phyloP scores from a whole-genome alignment of 768 basidiomycete species.

The Tricholoma matsutake region DNA sequence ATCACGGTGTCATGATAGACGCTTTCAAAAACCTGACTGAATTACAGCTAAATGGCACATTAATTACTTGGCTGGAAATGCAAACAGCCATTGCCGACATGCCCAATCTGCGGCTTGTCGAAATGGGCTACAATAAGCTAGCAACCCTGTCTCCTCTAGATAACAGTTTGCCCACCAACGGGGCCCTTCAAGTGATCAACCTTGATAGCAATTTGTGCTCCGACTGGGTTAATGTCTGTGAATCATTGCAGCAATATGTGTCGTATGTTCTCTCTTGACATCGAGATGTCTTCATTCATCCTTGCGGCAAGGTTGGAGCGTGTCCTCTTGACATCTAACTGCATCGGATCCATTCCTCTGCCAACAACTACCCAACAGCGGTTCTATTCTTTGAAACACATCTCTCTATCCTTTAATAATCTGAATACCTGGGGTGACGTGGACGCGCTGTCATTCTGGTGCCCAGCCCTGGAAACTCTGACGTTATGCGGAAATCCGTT shows the following conservation, averaged over 20 bases:
- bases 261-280: slow-evolving; percentile 37
- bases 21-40: slow-evolving; percentile 57
- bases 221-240: slow-evolving; percentile 52
- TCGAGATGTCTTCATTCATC: slow-evolving; percentile 9
- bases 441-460: slow-evolving; percentile 66
- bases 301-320: slow-evolving; percentile 52
- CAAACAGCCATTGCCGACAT: slow-evolving; percentile 46
- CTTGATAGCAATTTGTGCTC: slow-evolving; percentile 64
- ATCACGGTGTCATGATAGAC: slow-evolving; percentile 25
- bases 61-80: slow-evolving; percentile 71
- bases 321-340: slow-evolving; percentile 65
- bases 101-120: slow-evolving; percentile 52
- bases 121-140: slow-evolving; percentile 71
- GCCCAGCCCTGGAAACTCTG: slow-evolving; percentile 61
- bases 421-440: slow-evolving; percentile 59
- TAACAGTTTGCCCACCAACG: slow-evolving; percentile 16
- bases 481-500: slow-evolving; percentile 65
- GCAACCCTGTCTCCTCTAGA: slow-evolving; percentile 26
- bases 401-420: slow-evolving; percentile 63
- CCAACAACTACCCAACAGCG: slow-evolving; percentile 24
- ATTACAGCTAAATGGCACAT: slow-evolving; percentile 71
- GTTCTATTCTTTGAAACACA: slow-evolving; percentile 43
- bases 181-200: slow-evolving; percentile 53
- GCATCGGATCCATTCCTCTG: slow-evolving; percentile 47
- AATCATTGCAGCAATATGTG: slow-evolving; percentile 40